phyloP scores from a whole-genome alignment of 805 yeast species.

The Metschnikowia colocasiae region DNA sequence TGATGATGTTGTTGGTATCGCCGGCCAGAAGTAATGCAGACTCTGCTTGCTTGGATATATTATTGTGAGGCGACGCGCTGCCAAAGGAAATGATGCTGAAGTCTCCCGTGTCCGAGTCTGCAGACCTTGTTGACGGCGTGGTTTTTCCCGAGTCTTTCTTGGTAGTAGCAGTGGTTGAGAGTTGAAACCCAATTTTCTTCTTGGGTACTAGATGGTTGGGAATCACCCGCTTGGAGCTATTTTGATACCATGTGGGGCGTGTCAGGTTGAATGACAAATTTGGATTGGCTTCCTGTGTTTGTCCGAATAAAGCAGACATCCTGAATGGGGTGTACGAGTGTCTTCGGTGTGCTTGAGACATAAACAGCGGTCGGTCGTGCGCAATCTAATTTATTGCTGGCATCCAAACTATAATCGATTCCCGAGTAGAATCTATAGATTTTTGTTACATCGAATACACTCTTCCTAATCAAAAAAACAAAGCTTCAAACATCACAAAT shows the following conservation, averaged over 20 bases:
- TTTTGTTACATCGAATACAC: neutral
- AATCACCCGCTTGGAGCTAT: conserved; percentile 33
- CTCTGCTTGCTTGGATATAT: conserved; percentile 18
- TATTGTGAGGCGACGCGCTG: conserved; percentile 18
- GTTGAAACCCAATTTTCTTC: conserved; percentile 39
- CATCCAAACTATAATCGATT: neutral
- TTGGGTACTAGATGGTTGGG: conserved; percentile 42
- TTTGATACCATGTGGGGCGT: conserved; percentile 37
- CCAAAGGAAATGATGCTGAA: conserved; percentile 38
- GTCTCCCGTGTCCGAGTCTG: conserved; percentile 10
- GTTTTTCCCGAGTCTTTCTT: conserved; percentile 10
- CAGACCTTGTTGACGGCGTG: conserved; percentile 1
- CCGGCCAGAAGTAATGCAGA: conserved; percentile 12
- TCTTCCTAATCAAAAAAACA: too few relatives aligned
- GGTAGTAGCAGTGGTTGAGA: conserved; percentile 22
- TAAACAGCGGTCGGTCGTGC: neutral
- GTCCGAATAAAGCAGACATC: conserved; percentile 12
- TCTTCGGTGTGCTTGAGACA: neutral
- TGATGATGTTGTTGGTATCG: conserved; percentile 26
- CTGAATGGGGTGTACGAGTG: neutral
- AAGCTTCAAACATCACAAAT: too few relatives aligned
- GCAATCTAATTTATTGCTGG: neutral
- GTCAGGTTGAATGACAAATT: conserved; percentile 3
- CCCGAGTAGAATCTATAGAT: neutral
- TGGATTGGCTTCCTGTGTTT: conserved; percentile 2